Evolutionary conservation across 2,329 filamentous ascomycete species (phyloP).

Genomic region (Elsinoe necatrix): DNA sequence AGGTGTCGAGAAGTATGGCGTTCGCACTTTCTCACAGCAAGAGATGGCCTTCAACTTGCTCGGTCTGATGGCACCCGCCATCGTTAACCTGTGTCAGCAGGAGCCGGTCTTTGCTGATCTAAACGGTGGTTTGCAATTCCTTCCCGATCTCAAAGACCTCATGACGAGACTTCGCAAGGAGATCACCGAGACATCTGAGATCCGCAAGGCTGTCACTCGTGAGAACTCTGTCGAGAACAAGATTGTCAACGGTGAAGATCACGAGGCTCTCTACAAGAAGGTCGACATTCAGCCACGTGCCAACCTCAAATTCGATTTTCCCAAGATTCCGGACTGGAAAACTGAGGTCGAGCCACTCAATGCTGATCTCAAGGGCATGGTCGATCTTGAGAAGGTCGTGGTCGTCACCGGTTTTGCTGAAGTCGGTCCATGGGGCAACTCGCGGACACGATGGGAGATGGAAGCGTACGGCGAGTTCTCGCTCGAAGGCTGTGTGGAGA

Average conservation of each 20-base stretch:
- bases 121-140: slow-evolving; percentile 95
- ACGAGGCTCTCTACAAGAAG: slow-evolving; percentile 89
- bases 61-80: slow-evolving; percentile 85
- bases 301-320: slow-evolving; percentile 98
- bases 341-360: slow-evolving; percentile 83
- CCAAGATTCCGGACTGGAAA: slow-evolving; percentile 83
- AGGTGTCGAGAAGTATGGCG: slow-evolving; percentile 90
- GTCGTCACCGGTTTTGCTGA: slow-evolving; percentile 96
- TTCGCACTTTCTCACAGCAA: slow-evolving; percentile 96
- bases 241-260: slow-evolving; percentile 88
- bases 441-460: slow-evolving; percentile 98
- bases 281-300: slow-evolving; percentile 87
- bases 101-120: slow-evolving; percentile 96
- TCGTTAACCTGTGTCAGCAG: slow-evolving; percentile 90
- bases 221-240: slow-evolving; percentile 96
- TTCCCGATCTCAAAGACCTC: slow-evolving; percentile 85
- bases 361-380: slow-evolving; percentile 87
- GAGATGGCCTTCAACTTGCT: slow-evolving; percentile 99
- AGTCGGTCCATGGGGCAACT: slow-evolving; percentile 96
- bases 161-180: slow-evolving; percentile 93
- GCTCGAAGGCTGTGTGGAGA: slow-evolving; percentile 93
- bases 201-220: slow-evolving; percentile 87
- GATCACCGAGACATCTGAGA: slow-evolving; percentile 88
- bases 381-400: slow-evolving; percentile 95
- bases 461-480: slow-evolving; percentile 95